These are phyloP conservation scores for Arabidopsis hybrid DNA, from an alignment of 441 rosid species.

Conservation along the genomic window DNA sequence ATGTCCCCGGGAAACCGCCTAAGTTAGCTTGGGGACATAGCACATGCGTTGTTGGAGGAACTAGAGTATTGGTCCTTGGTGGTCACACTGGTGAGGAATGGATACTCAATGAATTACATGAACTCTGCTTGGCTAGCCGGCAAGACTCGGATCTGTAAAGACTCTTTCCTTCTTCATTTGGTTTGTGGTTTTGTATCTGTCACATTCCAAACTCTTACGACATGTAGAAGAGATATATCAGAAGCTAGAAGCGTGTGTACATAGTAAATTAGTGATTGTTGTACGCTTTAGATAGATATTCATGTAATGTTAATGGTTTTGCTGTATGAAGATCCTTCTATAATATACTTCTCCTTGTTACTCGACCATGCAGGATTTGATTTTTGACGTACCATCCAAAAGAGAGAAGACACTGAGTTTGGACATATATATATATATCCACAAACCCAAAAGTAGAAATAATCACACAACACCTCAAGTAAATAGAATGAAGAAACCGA, in stretches of 20 bases:
- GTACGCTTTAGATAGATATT: not conserved
- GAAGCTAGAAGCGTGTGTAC: conserved; percentile 27
- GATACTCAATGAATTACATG: conserved; percentile 86
- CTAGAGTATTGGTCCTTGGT: conserved; percentile 86
- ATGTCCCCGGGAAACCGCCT: conserved; percentile 84
- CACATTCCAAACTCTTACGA: conserved; percentile 1
- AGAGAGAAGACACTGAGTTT: not conserved
- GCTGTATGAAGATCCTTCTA: not conserved
- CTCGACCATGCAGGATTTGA: not conserved
- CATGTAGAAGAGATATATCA: not conserved
- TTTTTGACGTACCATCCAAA: not conserved
- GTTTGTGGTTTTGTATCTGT: conserved; percentile 15
- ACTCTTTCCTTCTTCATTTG: not conserved
- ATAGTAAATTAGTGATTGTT: conserved; percentile 28
- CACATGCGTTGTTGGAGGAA: conserved; percentile 92
- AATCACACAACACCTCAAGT: conserved; percentile 41
- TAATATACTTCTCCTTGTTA: not conserved
- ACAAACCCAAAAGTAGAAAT: conserved; percentile 24
- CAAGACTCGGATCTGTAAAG: conserved; percentile 59
- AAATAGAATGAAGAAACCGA: conserved; percentile 19
- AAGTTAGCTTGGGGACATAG: conserved; percentile 95
- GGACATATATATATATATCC: not conserved
- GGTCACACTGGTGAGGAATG: conserved; percentile 95
- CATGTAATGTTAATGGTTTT: conserved; percentile 12
- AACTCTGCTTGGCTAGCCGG: conserved; percentile 77